phyloP scores from a whole-genome alignment of 2,329 filamentous ascomycete species.

The Fusarium odoratissimum region DNA sequence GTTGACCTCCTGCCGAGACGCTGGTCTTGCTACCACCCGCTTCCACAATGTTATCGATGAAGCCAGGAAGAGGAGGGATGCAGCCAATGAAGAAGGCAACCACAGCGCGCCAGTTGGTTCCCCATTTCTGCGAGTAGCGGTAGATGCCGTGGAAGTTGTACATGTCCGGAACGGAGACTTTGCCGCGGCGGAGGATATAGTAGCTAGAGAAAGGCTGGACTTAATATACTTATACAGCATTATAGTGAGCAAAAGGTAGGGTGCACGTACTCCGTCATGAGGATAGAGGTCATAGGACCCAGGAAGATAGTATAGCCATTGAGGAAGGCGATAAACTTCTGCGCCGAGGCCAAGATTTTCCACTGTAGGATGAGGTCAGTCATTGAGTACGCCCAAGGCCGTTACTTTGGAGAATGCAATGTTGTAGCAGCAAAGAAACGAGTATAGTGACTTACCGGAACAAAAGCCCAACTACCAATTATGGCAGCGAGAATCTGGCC shows the following conservation, averaged over 20 bases:
- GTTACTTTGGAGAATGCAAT: neutral
- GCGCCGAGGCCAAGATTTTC: slow-evolving; percentile 4
- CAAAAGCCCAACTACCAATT: slow-evolving; percentile 4
- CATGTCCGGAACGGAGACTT: slow-evolving; percentile 5
- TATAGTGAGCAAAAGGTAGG: accelerated
- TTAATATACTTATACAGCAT: neutral
- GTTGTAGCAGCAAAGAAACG: too few species aligned
- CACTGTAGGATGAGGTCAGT: neutral
- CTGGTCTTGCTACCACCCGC: neutral
- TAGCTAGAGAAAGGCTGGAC: neutral
- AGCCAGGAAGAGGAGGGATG: slow-evolving; percentile 6
- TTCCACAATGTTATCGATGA: slow-evolving; percentile 1
- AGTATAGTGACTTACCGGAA: neutral
- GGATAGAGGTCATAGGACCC: slow-evolving; percentile 6
- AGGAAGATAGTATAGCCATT: slow-evolving; percentile 8
- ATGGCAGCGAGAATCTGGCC: neutral
- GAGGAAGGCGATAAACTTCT: slow-evolving; percentile 3
- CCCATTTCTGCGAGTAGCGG: slow-evolving; percentile 9
- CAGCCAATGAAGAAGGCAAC: slow-evolving; percentile 6
- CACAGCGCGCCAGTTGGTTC: slow-evolving; percentile 10
- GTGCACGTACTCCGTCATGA: slow-evolving; percentile 1
- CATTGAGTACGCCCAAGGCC: neutral
- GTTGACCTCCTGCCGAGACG: slow-evolving; percentile 1
- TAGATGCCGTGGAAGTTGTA: slow-evolving; percentile 9
- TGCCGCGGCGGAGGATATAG: slow-evolving; percentile 1